Percentiles rank a stretch among this genome's conserved stretches.
phyloP scores from a whole-genome alignment of 768 basidiomycete genomes.

The Suillus luteus region DNA sequence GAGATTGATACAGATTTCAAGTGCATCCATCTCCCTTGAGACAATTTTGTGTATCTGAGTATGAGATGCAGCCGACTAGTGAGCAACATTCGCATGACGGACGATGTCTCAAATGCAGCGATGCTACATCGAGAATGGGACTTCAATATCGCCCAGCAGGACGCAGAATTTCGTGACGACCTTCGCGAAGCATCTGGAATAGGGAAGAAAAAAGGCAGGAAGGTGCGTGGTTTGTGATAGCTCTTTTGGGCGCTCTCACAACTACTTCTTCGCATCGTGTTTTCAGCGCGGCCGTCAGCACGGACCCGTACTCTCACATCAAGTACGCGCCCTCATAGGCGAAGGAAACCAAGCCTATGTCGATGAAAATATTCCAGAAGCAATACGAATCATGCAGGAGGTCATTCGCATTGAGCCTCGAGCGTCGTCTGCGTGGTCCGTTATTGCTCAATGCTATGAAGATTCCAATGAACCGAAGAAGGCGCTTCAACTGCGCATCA shows the following conservation, averaged over 20 bases:
- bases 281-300: constrained; percentile 44
- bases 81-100: constrained; percentile 58
- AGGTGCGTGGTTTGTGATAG: constrained; percentile 35
- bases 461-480: constrained; percentile 69
- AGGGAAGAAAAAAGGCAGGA: constrained; percentile 51
- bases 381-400: constrained; percentile 83
- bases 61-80: constrained; percentile 58
- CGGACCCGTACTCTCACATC: constrained; percentile 64
- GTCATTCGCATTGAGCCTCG: constrained; percentile 93
- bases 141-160: constrained; percentile 64
- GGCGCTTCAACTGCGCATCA: constrained; percentile 80
- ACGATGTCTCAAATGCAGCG: constrained; percentile 44
- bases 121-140: constrained; percentile 73
- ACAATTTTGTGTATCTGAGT: not conserved
- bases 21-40: constrained; percentile 32
- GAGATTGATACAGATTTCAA: constrained; percentile 62
- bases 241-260: not conserved
- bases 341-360: constrained; percentile 89
- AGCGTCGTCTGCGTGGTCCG: constrained; percentile 81
- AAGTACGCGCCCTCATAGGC: constrained; percentile 75
- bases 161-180: constrained; percentile 73
- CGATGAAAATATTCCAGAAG: constrained; percentile 61
- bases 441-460: constrained; percentile 81
- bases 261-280: constrained; percentile 5
- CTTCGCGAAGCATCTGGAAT: constrained; percentile 74